Evolutionary conservation across 108 stramenopile species (phyloP), one percentile per base, ranked within the genome.

Genomic region (Skeletonema grethae): DNA sequence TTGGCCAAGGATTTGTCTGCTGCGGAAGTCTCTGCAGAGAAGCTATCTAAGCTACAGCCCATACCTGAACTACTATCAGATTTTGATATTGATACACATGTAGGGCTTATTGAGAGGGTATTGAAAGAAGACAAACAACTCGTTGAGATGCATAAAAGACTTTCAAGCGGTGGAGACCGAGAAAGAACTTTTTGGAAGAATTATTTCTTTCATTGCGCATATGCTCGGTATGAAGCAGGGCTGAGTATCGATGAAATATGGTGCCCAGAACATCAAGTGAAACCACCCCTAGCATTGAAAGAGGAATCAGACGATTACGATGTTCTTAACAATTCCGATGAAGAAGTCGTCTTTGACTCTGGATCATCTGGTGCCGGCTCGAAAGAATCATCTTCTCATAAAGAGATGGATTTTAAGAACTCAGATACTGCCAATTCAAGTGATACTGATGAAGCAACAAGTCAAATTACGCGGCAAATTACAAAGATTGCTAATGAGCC

Each of bases 191-290:
- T 95, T 84, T 95, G 91, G 91, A 75, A 80, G 30, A 95, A 93
- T 58, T 95, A 91, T 36, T 82, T 77, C 53, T 95, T 95, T 78
- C 91, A 95, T 75, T 95, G 94, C 65, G 94, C 94, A 9, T 91
- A 82, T 56, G 82, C 88, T 48, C 77, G 94, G 48, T 93, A 91
- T 65, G 90, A 95, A 71, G 90, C 88, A 25, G 94, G 94, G 2
- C 70, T 95, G 24, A 87, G 86, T 57, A 84, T 95, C 73, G 94
- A 95, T 72, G 94, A 95, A 80, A 92, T 95, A 30, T 95, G 94
- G 94, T 90, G 89, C 12, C 86, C 80, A 15, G 73, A 88, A 22
- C 69, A 81, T 3, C 55, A 15, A 24, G 36, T 61, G n/a, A 20
- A 67, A 22, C 25, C 64, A 15, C 63, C 64, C 13, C 39, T 18